Percentiles rank a stretch among this genome's conserved stretches.
phyloP scores from a whole-genome alignment of 441 rosid species.

The Manihot esculenta region DNA sequence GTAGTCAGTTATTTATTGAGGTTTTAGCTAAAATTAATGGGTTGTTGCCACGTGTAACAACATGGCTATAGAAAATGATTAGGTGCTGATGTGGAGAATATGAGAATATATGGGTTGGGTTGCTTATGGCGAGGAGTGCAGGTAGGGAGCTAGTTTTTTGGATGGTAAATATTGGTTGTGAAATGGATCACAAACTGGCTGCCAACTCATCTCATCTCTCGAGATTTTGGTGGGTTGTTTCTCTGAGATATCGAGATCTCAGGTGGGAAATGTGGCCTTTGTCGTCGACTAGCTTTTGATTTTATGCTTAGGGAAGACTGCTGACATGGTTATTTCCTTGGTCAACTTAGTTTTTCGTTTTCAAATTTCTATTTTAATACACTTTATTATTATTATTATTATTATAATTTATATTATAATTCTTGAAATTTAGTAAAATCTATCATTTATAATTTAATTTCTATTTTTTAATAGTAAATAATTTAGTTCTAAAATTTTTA shows the following conservation, averaged over 20 bases:
- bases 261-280: conserved; percentile 13
- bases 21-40: conserved; percentile 25
- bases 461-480: too few species aligned
- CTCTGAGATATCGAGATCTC: conserved; percentile 19
- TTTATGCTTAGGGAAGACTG: background rate
- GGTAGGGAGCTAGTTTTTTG: conserved; percentile 21
- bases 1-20: conserved; percentile 17
- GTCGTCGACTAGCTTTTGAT: conserved; percentile 4
- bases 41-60: conserved; percentile 27
- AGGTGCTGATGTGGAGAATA: conserved; percentile 19
- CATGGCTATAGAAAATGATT: conserved; percentile 19
- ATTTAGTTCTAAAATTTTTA: too few species aligned
- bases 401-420: too few species aligned
- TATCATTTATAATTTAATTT: too few species aligned
- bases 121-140: conserved; percentile 29
- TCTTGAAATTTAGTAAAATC: too few species aligned
- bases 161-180: background rate
- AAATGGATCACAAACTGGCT: conserved; percentile 15
- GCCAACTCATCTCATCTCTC: conserved; percentile 9
- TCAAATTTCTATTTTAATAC: too few species aligned
- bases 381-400: too few species aligned
- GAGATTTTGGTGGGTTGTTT: conserved; percentile 6
- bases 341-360: background rate
- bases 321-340: background rate
- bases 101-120: conserved; percentile 3